Evolutionary conservation across 768 basidiomycete genomes (phyloP), one percentile per base, ranked within the genome.

Genomic region (Rhizopogon vulgaris): DNA sequence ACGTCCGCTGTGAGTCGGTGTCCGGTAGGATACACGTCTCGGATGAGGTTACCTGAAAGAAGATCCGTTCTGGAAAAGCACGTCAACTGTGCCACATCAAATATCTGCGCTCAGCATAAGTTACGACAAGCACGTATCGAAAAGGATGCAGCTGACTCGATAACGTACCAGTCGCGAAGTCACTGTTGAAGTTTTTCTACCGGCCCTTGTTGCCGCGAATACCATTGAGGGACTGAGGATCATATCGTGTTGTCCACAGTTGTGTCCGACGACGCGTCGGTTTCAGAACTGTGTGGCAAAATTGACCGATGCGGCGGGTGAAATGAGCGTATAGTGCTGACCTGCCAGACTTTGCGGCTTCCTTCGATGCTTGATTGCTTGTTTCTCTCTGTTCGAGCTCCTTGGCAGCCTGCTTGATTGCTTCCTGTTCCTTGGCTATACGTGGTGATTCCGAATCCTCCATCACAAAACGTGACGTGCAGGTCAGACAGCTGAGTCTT

Each of bases 241-340:
- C 95, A 64, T 99, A 99, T 10, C 93, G 84, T 30, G 85, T 87
- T 38, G 96, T 97, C 96, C 96, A 98, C 1, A 98, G 75, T 64
- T 95, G 92, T n/a, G n/a, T n/a, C n/a, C 2, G 78, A 75, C 1
- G 72, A 73, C 3, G 74, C 69, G 57, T 83, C 77, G 1, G 69
- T 49, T 28, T 73, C 73, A 41, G 63, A 54, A 22, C 68, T 67
- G 58, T 8, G 8, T n/a, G n/a, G 30, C 17, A 34, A 4, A 28
- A 45, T 9, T 32, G 28, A 37, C 3, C 6, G n/a, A 36, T n/a
- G 22, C 0, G 4, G 40, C 18, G 9, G 3, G 34, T 10, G 11
- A 24, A 12, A 15, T 9, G 32, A 28, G 22, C 32, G 30, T 3
- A 27, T 15, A n/a, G n/a, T 17, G 52, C 59, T 45, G 22, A 61